Base-by-base conservation (phyloP, 805 yeast genomes). In the Lipomyces sp. region DNA sequence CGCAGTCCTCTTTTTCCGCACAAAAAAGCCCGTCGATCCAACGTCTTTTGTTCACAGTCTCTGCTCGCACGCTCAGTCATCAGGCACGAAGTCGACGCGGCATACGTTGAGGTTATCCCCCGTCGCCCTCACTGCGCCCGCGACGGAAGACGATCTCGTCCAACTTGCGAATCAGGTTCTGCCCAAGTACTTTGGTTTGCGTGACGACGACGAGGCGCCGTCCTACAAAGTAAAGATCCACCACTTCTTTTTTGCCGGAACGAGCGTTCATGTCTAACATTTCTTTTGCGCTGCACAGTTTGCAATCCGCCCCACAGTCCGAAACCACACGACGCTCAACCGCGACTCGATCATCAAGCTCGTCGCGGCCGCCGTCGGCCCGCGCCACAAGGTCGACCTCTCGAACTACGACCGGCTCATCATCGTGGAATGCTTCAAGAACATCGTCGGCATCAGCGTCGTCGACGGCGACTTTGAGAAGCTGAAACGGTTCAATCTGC, bases 391-490 rank as follows among this genome's bases (percentile, higher is more conserved):
- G 32, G 95, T 93, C 14, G 95, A 89, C 65, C 75, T 93, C 66
- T 86, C 86, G 62, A 69, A 80, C 11, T 87, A 79, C 62, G 95
- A 90, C 54, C 82, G 83, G 63, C 71, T 93, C 60, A 78, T 93
- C 42, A 64, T 91, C 45, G 84, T 93, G 2, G 96, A 88, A 66
- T 86, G 96, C 64, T 91, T 83, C 70, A 91, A 90, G 70, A 84
- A 80, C 56, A 85, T 86, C 55, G 77, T 93, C 31, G 98, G 98
- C 5, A 81, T 87, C 79, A 75, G 93, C 58, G 91, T 89, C 4
- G 88, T 87, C 1, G 45, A 44, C 16, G 29, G 29, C 29, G 78
- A 79, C 49, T 87, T 79, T 61, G 81, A 78, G 21, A 69, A 74
- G 57, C 75, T 77, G 53, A 81, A 79, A 61, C 82, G 82, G 63